These are phyloP conservation scores for Fusarium multiceps DNA, from an alignment of 2,329 filamentous ascomycete species.

Conservation along the genomic window DNA sequence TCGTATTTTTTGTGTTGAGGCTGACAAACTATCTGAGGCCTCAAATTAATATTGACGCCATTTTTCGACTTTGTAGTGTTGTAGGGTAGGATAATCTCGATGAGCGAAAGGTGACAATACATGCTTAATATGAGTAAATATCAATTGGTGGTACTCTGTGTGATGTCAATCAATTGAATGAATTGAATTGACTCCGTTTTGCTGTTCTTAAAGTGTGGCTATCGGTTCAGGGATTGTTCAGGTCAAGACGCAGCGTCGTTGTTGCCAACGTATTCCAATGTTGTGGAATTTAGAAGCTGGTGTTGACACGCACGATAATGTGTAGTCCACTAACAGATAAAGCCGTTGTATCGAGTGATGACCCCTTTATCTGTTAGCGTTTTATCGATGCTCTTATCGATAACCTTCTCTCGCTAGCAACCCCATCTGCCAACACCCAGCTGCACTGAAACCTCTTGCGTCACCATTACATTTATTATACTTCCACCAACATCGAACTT, in stretches of 20 bases:
- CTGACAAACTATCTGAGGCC: background rate
- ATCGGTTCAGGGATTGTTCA: accelerated
- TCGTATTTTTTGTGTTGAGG: conserved; percentile 4
- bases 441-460: background rate
- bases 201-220: background rate
- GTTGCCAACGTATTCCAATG: background rate
- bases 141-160: background rate
- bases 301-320: too few relatives aligned
- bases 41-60: background rate
- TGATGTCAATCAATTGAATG: background rate
- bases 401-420: background rate
- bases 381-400: background rate
- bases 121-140: background rate
- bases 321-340: background rate
- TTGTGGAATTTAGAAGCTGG: too few relatives aligned
- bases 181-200: background rate
- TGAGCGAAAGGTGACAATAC: background rate
- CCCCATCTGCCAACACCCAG: background rate
- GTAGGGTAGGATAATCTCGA: background rate
- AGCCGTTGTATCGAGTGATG: accelerated
- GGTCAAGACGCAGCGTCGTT: background rate
- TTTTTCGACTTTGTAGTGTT: background rate
- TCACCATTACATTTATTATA: conserved; percentile 11
- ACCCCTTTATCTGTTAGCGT: background rate
- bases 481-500: background rate